Evolutionary conservation across 345 rosid species (phyloP), one percentile per base, ranked within the genome.

Genomic region (Adansonia digitata): DNA sequence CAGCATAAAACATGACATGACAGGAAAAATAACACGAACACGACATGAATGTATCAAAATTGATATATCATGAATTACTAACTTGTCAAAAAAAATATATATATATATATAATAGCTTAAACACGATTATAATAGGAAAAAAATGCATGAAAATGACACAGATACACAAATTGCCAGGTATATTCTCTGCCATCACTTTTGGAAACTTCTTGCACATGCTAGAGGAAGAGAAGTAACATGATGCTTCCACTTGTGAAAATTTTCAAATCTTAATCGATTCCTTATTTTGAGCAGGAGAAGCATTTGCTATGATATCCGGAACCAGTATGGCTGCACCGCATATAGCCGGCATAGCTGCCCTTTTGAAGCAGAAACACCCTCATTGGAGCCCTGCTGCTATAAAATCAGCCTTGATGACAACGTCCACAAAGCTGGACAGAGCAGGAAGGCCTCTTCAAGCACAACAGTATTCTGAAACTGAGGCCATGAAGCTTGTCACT

Each of bases 261-360:
- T 65, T 65, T 15, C 2, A 6, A 14, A 66, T 14, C 34, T 20
- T 24, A 66, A 24, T 45, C 57, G 7, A 34, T 35, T 56, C 20
- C 7, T 56, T 71, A 20, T 35, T 73, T 39, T 39, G 87, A 78
- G 80, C 92, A 94, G 98, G 98, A 70, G 99, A 95, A 87, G 93
- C 82, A 79, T 95, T 95, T 85, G 99, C 99, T 52, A 77, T 95
- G 84, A 89, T 92, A 42, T 95, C 99, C 29, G 99, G 99, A 68
- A 95, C 99, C 63, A 95, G 99, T 85, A 95, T 95, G 99, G 98
- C 99, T 55, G 98, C 99, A 43, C 99, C 99, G 1, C 99, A 95
- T 81, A 95, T 95, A 71, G 96, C 98, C 0, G 99, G 99, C 61
- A 95, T 95, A 78, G 99, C 98, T 80, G 99, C 99, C 72, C 94